These are phyloP conservation scores for Ilex aquifolium DNA, from an alignment of 257 asterid species.

Conservation along the genomic window DNA sequence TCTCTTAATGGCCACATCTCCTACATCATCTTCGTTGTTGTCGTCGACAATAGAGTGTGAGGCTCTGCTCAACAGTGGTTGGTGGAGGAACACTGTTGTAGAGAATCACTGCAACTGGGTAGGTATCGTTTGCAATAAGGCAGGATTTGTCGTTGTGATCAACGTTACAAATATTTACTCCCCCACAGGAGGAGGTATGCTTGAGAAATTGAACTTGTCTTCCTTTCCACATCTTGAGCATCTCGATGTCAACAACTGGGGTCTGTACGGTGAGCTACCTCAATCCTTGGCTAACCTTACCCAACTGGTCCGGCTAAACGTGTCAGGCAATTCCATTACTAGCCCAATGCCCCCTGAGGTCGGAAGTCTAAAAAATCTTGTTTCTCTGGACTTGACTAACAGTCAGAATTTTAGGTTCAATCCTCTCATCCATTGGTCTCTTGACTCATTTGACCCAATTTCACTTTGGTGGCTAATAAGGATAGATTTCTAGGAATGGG, in stretches of 20 bases:
- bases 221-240: neutral
- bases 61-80: neutral
- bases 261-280: neutral
- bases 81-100: neutral
- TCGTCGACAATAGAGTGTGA: neutral
- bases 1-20: no score
- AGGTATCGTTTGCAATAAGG: neutral
- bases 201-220: neutral
- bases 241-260: neutral
- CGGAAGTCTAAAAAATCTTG: no score
- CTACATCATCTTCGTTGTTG: no score
- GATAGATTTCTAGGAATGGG: no score
- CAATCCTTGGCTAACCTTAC: no score
- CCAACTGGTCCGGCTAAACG: no score
- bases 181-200: neutral
- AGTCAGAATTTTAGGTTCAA: neutral
- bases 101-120: neutral
- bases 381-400: no score
- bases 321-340: no score
- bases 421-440: neutral
- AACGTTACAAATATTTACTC: no score
- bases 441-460: no score
- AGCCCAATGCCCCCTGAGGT: no score
- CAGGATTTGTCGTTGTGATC: neutral
- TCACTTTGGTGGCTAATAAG: no score